Base-by-base conservation (phyloP, 179 eudicot genomes). In the Actinidia arguta region DNA sequence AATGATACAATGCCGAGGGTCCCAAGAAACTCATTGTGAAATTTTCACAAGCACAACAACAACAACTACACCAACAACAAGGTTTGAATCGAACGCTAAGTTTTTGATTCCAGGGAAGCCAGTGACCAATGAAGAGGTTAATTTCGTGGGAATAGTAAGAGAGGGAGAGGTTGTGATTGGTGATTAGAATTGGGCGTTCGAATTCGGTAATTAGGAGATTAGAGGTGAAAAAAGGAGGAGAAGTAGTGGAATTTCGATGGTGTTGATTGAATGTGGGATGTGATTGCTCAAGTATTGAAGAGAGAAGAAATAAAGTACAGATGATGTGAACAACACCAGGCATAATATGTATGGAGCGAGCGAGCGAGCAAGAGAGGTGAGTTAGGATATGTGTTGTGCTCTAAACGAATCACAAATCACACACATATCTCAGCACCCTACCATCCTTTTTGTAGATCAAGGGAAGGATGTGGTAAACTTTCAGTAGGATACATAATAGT, bases 11-110 rank as follows among this genome's bases (percentile, higher is more conserved):
- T 13, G 67, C 67, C 0, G 66, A 76, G 66, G 52, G 79, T 42
- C 79, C 20, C 67, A 76, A 76, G 79, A 55, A 76, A 51, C 79
- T 76, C 79, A 76, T 76, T 39, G 79, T 18, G 36, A 20, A 67
- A 14, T n/a, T n/a, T 4, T 10, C 9, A 42, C 13, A 63, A 16
- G 14, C 24, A 24, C 4, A 63, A 5, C 4, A 63, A 2, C 11
- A 63, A 6, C 13, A 63, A 6, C 2, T 3, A 11, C 14, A 54
- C 10, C 3, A 54, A 11, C n/a, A 11, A 13, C 3, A 54, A 16
- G 68, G 68, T 63, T 25, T 63, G 39, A 22, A 25, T 63, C 16
- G 68, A 13, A 63, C 68, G 39, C 13, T 6, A 10, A 24, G 68
- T 36, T 22, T 63, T 63, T 22, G 39, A 27, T 63, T 63, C 12